Evolutionary conservation across 805 yeast species (phyloP).

Genomic region (Yarrowia osloensis): DNA sequence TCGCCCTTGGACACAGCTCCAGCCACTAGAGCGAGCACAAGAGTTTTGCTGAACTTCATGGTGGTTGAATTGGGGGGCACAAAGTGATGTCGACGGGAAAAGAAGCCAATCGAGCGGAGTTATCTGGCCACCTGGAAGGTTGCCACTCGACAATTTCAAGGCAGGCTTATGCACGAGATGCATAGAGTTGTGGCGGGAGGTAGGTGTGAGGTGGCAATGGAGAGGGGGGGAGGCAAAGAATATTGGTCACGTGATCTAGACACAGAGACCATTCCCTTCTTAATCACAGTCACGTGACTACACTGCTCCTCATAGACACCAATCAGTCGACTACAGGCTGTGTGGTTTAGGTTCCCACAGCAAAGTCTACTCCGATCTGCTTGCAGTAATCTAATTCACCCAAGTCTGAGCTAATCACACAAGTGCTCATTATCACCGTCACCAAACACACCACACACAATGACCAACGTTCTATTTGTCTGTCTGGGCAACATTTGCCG

Average conservation of each 20-base stretch:
- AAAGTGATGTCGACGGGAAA: background rate
- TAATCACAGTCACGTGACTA: no score
- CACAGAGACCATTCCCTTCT: no score
- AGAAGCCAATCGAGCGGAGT: background rate
- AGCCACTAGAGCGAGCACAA: constrained; percentile 12
- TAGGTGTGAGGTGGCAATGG: background rate
- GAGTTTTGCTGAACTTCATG: constrained; percentile 25
- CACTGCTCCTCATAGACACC: no score
- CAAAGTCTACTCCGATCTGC: background rate
- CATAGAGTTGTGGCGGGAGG: constrained; percentile 17
- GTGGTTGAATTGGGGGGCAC: background rate
- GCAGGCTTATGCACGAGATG: constrained; percentile 5
- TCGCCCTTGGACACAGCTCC: background rate
- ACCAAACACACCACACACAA: background rate
- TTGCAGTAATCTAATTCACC: background rate
- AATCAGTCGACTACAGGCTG: no score
- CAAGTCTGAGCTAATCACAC: background rate
- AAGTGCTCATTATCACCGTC: no score
- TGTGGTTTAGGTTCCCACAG: background rate
- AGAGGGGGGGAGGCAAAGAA: background rate
- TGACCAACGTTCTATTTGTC: constrained; percentile 27
- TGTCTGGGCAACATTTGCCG: constrained; percentile 55
- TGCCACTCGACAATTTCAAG: constrained; percentile 13
- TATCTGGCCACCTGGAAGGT: constrained; percentile 6
- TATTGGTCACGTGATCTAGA: background rate